Conservation (phyloP, 2,329 filamentous ascomycete species). For the Colletotrichum lindemuthianum region DNA sequence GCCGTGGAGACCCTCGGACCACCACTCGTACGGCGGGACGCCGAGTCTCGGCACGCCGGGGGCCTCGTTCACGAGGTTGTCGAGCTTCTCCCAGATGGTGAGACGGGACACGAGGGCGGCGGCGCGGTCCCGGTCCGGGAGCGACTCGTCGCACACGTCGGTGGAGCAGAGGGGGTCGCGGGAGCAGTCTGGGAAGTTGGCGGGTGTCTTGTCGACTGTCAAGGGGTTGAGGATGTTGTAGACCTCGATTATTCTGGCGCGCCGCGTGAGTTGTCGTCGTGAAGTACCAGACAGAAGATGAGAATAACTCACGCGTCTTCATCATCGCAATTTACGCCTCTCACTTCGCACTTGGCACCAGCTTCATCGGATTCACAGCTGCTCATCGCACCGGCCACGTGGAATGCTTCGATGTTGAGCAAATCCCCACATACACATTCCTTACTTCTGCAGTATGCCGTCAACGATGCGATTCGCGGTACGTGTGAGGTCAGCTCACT, state of each 20-base stretch:
- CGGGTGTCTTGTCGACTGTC: background rate
- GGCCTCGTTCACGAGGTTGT: conserved; percentile 50
- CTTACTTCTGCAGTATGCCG: background rate
- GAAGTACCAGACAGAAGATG: background rate
- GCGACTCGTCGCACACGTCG: conserved; percentile 59
- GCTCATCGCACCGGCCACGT: background rate
- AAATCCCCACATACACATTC: conserved; percentile 6
- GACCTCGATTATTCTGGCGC: background rate
- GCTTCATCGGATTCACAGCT: background rate
- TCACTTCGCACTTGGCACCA: background rate
- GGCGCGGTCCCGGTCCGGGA: conserved; percentile 51
- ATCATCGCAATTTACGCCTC: background rate
- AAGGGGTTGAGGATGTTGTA: background rate
- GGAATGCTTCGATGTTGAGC: background rate
- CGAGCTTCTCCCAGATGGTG: conserved; percentile 64
- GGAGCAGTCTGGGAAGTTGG: conserved; percentile 40
- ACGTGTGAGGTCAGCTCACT: background rate
- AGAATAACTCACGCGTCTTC: conserved; percentile 1
- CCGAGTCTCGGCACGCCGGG: conserved; percentile 65
- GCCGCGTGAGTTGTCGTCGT: background rate
- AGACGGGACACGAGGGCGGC: conserved; percentile 61
- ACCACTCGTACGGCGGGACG: conserved; percentile 68
- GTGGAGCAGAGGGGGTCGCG: conserved; percentile 42
- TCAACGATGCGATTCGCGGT: background rate
- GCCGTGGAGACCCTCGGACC: conserved; percentile 72